Percentiles rank a stretch among this genome's conserved stretches.
phyloP scores from a whole-genome alignment of 345 rosid species.

The Eucalyptus sideroxylon region DNA sequence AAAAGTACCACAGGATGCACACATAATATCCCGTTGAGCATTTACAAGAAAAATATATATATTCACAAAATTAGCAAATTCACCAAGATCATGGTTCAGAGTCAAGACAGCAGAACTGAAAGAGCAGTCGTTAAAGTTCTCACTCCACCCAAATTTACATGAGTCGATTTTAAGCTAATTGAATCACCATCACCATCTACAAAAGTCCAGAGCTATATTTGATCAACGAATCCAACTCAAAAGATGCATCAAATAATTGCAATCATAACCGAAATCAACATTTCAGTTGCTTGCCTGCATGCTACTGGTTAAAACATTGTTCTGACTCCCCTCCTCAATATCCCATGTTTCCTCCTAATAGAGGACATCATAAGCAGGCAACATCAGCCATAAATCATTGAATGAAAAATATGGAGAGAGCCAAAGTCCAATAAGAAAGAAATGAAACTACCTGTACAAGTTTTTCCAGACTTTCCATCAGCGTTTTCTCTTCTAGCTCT shows the following conservation, averaged over 20 bases:
- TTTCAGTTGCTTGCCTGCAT: slow-evolving; percentile 51
- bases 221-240: not conserved
- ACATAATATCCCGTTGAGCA: not conserved
- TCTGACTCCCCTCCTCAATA: slow-evolving; percentile 91
- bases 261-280: not conserved
- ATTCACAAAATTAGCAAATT: not conserved
- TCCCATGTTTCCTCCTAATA: slow-evolving; percentile 97
- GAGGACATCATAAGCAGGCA: not conserved
- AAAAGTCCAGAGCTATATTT: not conserved
- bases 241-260: not conserved
- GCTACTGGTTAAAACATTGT: slow-evolving; percentile 89
- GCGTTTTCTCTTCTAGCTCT: slow-evolving; percentile 94
- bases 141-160: not conserved
- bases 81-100: not conserved
- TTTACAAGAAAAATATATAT: not conserved
- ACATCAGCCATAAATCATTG: not conserved
- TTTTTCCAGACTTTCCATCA: slow-evolving; percentile 95
- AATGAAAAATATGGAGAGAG: slow-evolving; percentile 3
- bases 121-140: not conserved
- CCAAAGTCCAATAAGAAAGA: not conserved
- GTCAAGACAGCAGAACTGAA: not conserved
- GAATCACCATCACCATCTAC: not conserved
- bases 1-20: not conserved
- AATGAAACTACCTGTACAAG: slow-evolving; percentile 64
- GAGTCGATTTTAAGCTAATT: not conserved